Percentiles rank a stretch among this genome's conserved stretches.
These are phyloP conservation scores for Xerocomus tenax DNA, from an alignment of 1,284 basidiomycete genomes.

Conservation along the genomic window DNA sequence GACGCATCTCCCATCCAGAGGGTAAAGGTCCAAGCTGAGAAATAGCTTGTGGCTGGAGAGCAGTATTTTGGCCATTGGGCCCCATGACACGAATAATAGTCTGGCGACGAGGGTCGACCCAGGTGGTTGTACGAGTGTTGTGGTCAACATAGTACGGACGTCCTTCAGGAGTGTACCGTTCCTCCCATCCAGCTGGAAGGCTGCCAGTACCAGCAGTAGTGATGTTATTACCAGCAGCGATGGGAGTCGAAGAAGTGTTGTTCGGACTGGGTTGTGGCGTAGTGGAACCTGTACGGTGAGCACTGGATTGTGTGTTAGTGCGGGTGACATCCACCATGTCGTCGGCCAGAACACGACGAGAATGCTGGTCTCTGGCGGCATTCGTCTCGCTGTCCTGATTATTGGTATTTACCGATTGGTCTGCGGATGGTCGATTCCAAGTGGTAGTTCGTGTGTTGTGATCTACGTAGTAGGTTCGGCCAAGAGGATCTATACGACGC, in stretches of 20 bases:
- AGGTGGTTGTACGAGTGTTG: slow-evolving; percentile 90
- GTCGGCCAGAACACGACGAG: slow-evolving; percentile 69
- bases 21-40: slow-evolving; percentile 87
- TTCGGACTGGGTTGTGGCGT: slow-evolving; percentile 28
- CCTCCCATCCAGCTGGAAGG: slow-evolving; percentile 90
- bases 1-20: slow-evolving; percentile 94
- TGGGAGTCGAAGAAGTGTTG: slow-evolving; percentile 31
- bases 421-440: slow-evolving; percentile 71
- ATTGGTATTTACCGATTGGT: slow-evolving; percentile 45
- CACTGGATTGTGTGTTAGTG: slow-evolving; percentile 29
- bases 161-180: slow-evolving; percentile 90
- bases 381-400: slow-evolving; percentile 54
- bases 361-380: slow-evolving; percentile 70
- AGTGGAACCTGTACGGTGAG: slow-evolving; percentile 31
- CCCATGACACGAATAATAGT: slow-evolving; percentile 86
- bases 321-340: slow-evolving; percentile 60
- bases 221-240: slow-evolving; percentile 45
- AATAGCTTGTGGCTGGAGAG: slow-evolving; percentile 79
- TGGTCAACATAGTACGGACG: slow-evolving; percentile 92
- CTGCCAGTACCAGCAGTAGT: slow-evolving; percentile 76
- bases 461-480: slow-evolving; percentile 85
- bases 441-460: slow-evolving; percentile 92
- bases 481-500: slow-evolving; percentile 84
- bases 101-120: slow-evolving; percentile 90
- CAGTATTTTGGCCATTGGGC: slow-evolving; percentile 73